Base-by-base conservation (phyloP, 768 basidiomycete species). In the Dioszegia aurantiaca region DNA sequence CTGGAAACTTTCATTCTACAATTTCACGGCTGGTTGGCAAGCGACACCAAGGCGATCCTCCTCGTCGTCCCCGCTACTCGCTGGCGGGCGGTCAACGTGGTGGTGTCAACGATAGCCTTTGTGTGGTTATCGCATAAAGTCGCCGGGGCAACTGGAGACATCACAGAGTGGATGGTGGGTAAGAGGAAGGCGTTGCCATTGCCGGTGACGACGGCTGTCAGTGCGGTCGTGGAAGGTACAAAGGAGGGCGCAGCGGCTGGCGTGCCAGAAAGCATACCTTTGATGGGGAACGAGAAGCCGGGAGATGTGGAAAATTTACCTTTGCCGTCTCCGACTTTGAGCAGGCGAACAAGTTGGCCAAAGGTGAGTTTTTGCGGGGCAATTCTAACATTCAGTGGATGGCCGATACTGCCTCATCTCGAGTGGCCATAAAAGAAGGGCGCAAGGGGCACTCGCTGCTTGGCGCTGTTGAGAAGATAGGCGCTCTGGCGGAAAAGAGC, bases 1-100 rank as follows among this genome's bases (percentile, higher is more conserved):
- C 81, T 94, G 54, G 91, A 95, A 77, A 87, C 90, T 0, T 95
- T 92, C 75, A 87, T 93, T 69, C 83, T 93, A 58, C 90, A 94
- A 71, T 93, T 86, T 74, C 90, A 77, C 69, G 78, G 89, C 42
- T 91, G 88, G 88, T 80, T 91, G 31, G 90, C 87, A 0, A 87
- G 82, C 3, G 89, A 91, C 67, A 89, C 86, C 30, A 87, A 87
- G 73, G 87, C 88, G 17, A 80, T 93, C 58, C 81, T 94, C 23
- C 77, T 90, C 46, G 82, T 92, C 48, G 78, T 93, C 42, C 89
- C 89, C 0, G 87, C 88, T 14, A 84, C 83, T 0, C 76, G 73
- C 42, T 87, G 86, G 82, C 82, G 90, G 26, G 81, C 84, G n/a
- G 44, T 88, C 65, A 95, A 93, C 76, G 83, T 91, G 60, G 70